Percentiles rank a stretch among this genome's conserved stretches.
Evolutionary conservation across 306 rosid genomes (phyloP).

Genomic region (Vigna trinervia): DNA sequence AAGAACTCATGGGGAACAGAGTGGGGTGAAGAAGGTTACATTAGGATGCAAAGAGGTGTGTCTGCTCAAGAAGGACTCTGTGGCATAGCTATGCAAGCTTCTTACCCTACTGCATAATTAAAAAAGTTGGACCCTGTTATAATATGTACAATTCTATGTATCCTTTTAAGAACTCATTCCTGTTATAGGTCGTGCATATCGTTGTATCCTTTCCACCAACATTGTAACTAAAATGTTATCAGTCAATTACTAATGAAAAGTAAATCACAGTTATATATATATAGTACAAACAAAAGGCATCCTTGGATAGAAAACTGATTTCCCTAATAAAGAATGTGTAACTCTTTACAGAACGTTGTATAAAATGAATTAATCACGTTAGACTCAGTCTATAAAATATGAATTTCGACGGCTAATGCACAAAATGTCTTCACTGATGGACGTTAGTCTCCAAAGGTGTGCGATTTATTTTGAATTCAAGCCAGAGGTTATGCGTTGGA

Average conservation of each 20-base stretch:
- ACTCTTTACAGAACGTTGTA: background rate
- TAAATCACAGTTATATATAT: no score
- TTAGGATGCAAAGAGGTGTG: slow-evolving; percentile 52
- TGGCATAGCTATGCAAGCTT: slow-evolving; percentile 53
- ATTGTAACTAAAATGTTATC: background rate
- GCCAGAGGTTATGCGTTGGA: background rate
- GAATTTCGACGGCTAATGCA: no score
- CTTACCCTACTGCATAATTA: slow-evolving; percentile 34
- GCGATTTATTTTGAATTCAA: background rate
- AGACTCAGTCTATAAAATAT: background rate
- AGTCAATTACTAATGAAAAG: background rate
- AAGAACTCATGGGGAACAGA: slow-evolving; percentile 64
- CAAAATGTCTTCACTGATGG: background rate
- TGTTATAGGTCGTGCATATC: background rate
- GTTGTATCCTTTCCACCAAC: background rate
- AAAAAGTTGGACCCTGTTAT: background rate
- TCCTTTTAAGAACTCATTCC: background rate
- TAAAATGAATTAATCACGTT: background rate
- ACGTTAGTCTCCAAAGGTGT: background rate
- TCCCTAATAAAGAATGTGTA: background rate
- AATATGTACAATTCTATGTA: background rate
- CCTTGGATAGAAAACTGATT: background rate
- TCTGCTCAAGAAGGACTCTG: slow-evolving; percentile 53
- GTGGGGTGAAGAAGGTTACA: slow-evolving; percentile 63
- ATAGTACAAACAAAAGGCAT: no score